Base-by-base conservation (phyloP, 2,329 filamentous ascomycete species). In the Fusarium tanahbumbuense region DNA sequence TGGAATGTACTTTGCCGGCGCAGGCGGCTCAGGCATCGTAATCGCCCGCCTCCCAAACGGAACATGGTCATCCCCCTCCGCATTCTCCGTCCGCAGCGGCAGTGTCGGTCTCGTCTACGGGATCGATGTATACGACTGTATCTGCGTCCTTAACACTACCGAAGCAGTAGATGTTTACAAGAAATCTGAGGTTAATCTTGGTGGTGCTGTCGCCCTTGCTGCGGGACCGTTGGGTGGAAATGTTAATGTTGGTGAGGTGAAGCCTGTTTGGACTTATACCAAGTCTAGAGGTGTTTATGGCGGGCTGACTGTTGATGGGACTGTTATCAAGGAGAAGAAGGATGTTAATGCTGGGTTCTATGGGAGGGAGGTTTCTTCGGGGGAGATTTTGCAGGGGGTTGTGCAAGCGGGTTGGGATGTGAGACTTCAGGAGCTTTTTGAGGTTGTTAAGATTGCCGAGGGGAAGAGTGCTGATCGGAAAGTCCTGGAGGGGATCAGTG, bases 61-160 rank as follows among this genome's bases (percentile, higher is more conserved):
- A 2, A 34, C 61, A 1, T 64, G 60, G 61, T 64, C 61, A 0
- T 16, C 50, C 0, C 61, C 61, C 2, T 64, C 61, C 12, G 60
- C 60, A 4, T 64, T 58, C 8, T 64, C 61, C 4, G 61, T 64
- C 5, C 50, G 60, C 13, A 64, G 61, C 6, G 61, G 61, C 1
- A 64, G 61, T 15, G 61, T 64, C 16, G 61, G 61, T 6, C 61
- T 64, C 0, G 61, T 64, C 0, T 64, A 64, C 6, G 61, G 61
- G 0, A 58, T 64, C 6, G 61, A 64, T 3, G 61, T 64, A 0
- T 64, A 64, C 16, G 61, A 64, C 9, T 64, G 60, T 0, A 58
- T 64, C 0, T 64, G 61, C 5, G 45, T 64, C 1, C 61, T 64
- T 22, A 64, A 64, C 13, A 64, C 50, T 1, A 9, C 23, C 13